Percentiles rank a stretch among this genome's conserved stretches.
Evolutionary conservation across 257 asterid genomes (phyloP).

Genomic region (Rauvolfia tetraphylla): DNA sequence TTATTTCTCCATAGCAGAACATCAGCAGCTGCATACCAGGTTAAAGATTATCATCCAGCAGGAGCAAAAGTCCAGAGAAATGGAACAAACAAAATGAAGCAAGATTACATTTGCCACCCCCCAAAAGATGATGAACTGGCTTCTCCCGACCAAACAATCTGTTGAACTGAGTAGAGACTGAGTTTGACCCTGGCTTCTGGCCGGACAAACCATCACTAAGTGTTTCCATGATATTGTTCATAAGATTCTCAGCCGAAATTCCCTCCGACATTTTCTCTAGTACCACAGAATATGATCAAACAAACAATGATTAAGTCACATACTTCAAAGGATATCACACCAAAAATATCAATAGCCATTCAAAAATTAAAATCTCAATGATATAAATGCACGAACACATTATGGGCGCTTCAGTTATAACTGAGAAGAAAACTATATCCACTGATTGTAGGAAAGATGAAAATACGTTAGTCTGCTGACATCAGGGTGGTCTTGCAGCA

Average conservation of each 20-base stretch:
- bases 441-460: background rate
- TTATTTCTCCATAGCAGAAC: slow-evolving; percentile 84
- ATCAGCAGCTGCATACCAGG: slow-evolving; percentile 65
- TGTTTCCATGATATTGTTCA: slow-evolving; percentile 57
- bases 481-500: background rate
- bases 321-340: background rate
- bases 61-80: background rate
- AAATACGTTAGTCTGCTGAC: background rate
- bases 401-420: background rate
- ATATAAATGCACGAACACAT: background rate
- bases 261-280: slow-evolving; percentile 65
- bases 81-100: background rate
- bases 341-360: background rate
- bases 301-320: background rate
- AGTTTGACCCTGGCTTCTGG: slow-evolving; percentile 20
- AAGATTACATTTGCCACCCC: slow-evolving; percentile 78
- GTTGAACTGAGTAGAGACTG: slow-evolving; percentile 42
- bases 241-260: slow-evolving; percentile 57
- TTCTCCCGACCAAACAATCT: slow-evolving; percentile 79
- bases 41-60: background rate
- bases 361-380: background rate
- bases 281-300: slow-evolving; percentile 1
- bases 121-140: slow-evolving; percentile 68
- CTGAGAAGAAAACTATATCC: background rate
- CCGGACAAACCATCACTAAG: slow-evolving; percentile 52